phyloP scores from a whole-genome alignment of 2,329 filamentous ascomycete species.

The Dothistroma septosporum region DNA sequence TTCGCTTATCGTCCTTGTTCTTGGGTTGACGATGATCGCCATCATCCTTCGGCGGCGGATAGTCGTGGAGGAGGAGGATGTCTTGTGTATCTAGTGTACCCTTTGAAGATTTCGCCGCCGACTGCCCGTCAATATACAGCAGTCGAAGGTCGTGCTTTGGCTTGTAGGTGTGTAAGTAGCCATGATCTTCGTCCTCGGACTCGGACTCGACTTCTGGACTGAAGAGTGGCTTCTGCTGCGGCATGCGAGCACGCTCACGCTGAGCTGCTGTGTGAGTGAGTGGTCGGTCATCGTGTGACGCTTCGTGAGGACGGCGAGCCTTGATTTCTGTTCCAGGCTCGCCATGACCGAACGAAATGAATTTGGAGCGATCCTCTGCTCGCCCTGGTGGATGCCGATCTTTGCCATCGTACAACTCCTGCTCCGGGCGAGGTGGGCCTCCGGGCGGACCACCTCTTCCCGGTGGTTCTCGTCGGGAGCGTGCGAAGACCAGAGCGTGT shows the following conservation, averaged over 20 bases:
- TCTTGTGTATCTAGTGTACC: slow-evolving; percentile 69
- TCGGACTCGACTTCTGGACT: background rate
- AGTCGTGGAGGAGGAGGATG: slow-evolving; percentile 50
- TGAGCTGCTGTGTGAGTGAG: slow-evolving; percentile 14
- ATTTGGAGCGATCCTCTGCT: slow-evolving; percentile 1
- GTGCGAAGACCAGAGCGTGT: slow-evolving; percentile 64
- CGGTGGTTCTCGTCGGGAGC: slow-evolving; percentile 21
- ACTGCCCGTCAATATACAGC: slow-evolving; percentile 67
- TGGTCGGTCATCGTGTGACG: background rate
- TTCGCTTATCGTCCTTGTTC: slow-evolving; percentile 1
- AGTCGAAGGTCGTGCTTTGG: slow-evolving; percentile 56
- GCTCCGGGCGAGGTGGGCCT: background rate
- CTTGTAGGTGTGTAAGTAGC: slow-evolving; percentile 65
- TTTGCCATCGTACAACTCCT: slow-evolving; percentile 3
- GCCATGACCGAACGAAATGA: background rate
- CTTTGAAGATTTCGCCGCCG: slow-evolving; percentile 60
- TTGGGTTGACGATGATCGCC: background rate
- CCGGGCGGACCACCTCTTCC: slow-evolving; percentile 2
- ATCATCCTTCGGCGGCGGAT: slow-evolving; percentile 19
- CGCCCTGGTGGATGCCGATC: slow-evolving; percentile 11
- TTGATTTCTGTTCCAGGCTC: slow-evolving; percentile 11
- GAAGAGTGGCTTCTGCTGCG: slow-evolving; percentile 3
- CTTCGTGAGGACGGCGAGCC: slow-evolving; percentile 6
- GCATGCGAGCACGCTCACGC: slow-evolving; percentile 7
- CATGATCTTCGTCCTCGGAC: slow-evolving; percentile 29